phyloP scores from a whole-genome alignment of 768 basidiomycete species.

The Trametes gibbosa region DNA sequence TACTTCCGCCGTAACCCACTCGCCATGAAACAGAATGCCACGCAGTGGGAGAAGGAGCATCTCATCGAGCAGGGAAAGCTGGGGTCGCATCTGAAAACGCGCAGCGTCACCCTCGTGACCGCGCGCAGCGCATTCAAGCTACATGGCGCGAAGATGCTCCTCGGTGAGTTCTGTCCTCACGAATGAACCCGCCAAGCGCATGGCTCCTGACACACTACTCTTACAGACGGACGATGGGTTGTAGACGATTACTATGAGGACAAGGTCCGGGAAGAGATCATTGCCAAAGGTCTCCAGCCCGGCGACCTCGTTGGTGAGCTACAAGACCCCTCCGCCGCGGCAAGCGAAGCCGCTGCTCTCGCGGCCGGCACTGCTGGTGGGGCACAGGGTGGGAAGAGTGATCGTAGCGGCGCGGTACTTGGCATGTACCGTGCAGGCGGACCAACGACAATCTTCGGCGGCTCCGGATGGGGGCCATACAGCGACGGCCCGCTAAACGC shows the following conservation, averaged over 20 bases:
- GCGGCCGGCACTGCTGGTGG: slow-evolving; percentile 31
- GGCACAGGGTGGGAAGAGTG: slow-evolving; percentile 42
- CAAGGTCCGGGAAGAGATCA: slow-evolving; percentile 71
- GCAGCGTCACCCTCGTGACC: slow-evolving; percentile 92
- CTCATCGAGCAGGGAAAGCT: slow-evolving; percentile 88
- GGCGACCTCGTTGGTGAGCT: slow-evolving; percentile 84
- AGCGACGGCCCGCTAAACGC: slow-evolving; percentile 85
- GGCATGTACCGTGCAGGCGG: slow-evolving; percentile 89
- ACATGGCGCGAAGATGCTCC: slow-evolving; percentile 88
- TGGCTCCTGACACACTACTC: not conserved
- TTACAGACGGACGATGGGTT: slow-evolving; percentile 85
- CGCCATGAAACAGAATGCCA: slow-evolving; percentile 88
- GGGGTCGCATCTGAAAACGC: slow-evolving; percentile 81
- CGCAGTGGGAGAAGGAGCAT: slow-evolving; percentile 87
- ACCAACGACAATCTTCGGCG: slow-evolving; percentile 89
- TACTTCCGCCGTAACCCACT: slow-evolving; percentile 92
- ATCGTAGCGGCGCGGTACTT: slow-evolving; percentile 49
- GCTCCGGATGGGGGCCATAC: slow-evolving; percentile 80
- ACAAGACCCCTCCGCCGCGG: slow-evolving; percentile 63
- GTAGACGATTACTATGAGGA: slow-evolving; percentile 96
- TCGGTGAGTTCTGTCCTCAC: slow-evolving; percentile 49
- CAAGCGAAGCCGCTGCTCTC: slow-evolving; percentile 43
- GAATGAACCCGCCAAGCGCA: not conserved
- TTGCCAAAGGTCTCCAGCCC: slow-evolving; percentile 77
- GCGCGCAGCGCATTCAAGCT: slow-evolving; percentile 92